A percentile compares a stretch with the other conserved stretches of the same genome.
Conservation (phyloP, 371 early-diverging fungal genomes). For the Zychaea mexicana region DNA sequence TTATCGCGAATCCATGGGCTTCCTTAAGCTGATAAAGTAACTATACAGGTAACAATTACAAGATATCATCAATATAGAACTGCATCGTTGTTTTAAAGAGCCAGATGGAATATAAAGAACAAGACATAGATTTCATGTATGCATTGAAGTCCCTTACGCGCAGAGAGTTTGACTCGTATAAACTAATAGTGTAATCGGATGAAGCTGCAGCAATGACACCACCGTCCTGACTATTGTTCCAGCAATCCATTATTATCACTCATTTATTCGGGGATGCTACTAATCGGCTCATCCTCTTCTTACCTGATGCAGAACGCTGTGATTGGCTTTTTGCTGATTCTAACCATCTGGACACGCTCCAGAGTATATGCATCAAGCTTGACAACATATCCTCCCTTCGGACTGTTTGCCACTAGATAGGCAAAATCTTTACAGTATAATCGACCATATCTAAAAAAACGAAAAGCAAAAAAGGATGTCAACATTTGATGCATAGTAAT, state of each 20-base stretch:
- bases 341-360: slow-evolving; percentile 22
- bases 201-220: slow-evolving; percentile 60
- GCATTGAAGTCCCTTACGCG: slow-evolving; percentile 30
- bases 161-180: slow-evolving; percentile 57
- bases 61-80: too few relatives aligned
- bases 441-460: slow-evolving; percentile 49
- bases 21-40: slow-evolving; percentile 49
- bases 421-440: slow-evolving; percentile 45
- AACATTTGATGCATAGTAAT: not conserved
- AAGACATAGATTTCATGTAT: not conserved
- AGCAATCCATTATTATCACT: slow-evolving; percentile 2
- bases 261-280: too few relatives aligned
- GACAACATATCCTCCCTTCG: slow-evolving; percentile 30
- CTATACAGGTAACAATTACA: slow-evolving; percentile 20
- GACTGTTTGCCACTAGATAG: slow-evolving; percentile 39
- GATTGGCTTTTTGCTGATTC: slow-evolving; percentile 37
- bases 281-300: not conserved
- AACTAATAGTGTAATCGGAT: slow-evolving; percentile 52
- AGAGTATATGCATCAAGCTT: slow-evolving; percentile 44
- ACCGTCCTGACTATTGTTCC: slow-evolving; percentile 55
- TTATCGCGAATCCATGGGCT: slow-evolving; percentile 70
- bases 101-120: too few relatives aligned
- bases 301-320: slow-evolving; percentile 40
- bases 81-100: too few relatives aligned
- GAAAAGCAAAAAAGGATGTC: not conserved